Percentiles rank a stretch among this genome's conserved stretches.
These are phyloP conservation scores for Cyclocybe aegerita DNA, from an alignment of 768 basidiomycete species.

Conservation along the genomic window DNA sequence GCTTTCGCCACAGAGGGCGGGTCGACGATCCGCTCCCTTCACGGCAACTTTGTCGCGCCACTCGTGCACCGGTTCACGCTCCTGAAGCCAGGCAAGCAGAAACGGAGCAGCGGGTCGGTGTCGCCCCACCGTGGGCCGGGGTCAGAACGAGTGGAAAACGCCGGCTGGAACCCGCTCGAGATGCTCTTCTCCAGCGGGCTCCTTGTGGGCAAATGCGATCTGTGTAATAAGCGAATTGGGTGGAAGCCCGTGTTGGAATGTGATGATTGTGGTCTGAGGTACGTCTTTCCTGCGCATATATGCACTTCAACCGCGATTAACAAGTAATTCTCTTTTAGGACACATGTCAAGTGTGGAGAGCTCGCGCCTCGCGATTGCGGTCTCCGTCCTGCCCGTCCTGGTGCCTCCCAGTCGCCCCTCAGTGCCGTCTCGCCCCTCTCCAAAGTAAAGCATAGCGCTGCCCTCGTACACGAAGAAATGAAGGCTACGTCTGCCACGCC, in stretches of 20 bases:
- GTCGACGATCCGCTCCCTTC: slow-evolving; percentile 57
- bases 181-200: slow-evolving; percentile 75
- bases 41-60: slow-evolving; percentile 40
- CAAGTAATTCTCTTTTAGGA: slow-evolving; percentile 36
- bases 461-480: slow-evolving; percentile 27
- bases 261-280: slow-evolving; percentile 86
- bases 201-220: slow-evolving; percentile 75
- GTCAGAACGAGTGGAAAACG: slow-evolving; percentile 29
- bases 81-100: slow-evolving; percentile 77
- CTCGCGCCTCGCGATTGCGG: slow-evolving; percentile 79
- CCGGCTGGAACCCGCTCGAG: slow-evolving; percentile 75
- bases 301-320: slow-evolving; percentile 1
- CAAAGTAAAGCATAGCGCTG: slow-evolving; percentile 37
- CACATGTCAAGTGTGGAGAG: slow-evolving; percentile 89
- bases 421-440: slow-evolving; percentile 36
- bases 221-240: slow-evolving; percentile 80
- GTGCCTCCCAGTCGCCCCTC: slow-evolving; percentile 17
- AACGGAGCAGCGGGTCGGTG: slow-evolving; percentile 22
- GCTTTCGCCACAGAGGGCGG: slow-evolving; percentile 77
- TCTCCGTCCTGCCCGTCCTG: slow-evolving; percentile 39
- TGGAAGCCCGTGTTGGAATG: slow-evolving; percentile 86
- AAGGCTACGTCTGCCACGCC: slow-evolving; percentile 26
- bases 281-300: slow-evolving; percentile 12
- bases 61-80: slow-evolving; percentile 86
- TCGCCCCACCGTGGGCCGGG: slow-evolving; percentile 30